Evolutionary conservation across 169 alveolate genomes (phyloP), one percentile per base, ranked within the genome.

Genomic region (Cystoisospora suis): DNA sequence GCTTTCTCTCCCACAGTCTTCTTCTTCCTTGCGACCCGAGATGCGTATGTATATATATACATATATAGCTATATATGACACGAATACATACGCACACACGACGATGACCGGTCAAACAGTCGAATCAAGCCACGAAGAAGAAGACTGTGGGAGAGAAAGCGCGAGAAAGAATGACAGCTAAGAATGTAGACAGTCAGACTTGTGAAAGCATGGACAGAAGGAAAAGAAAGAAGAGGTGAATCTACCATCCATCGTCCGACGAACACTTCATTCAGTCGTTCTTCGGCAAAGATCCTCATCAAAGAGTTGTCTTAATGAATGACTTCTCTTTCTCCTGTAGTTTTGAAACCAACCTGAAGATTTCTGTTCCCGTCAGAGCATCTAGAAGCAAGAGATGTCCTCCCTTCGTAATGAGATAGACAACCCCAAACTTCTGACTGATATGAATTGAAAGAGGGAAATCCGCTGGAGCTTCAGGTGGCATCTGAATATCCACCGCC

Each of bases 371-470:
- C 6, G 95, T 92, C 91, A 80, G 93, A 72, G 88, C 89, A 81
- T 94, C 96, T 61, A 96, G 95, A 69, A 95, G 91, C 69, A 95
- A 93, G 49, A 95, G 88, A 88, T 90, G 91, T 75, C 97, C 97
- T 44, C 95, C 96, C 87, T 96, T 96, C 70, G 97, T 96, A 65
- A 96, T 90, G 86, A 94, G 72, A 93, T 94, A 95, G 88, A 96
- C 94, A 72, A 94, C 93, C 9, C 96, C 96, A 45, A 90, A 91
- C 92, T 88, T 90, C 89, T 91, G 90, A 91, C 94, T 90, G 45
- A 94, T 69, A 65, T 88, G 92, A 32, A 92, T 89, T 7, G 94
- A 93, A 34, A 94, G 94, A 29, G 96, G 95, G 88, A 94, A 95
- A 89, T 90, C 96, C 34, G 90, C 86, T 44, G 93, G 96, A 42